Evolutionary conservation across 768 basidiomycete genomes (phyloP), one percentile per base, ranked within the genome.

Genomic region (Tulasnella sp.): DNA sequence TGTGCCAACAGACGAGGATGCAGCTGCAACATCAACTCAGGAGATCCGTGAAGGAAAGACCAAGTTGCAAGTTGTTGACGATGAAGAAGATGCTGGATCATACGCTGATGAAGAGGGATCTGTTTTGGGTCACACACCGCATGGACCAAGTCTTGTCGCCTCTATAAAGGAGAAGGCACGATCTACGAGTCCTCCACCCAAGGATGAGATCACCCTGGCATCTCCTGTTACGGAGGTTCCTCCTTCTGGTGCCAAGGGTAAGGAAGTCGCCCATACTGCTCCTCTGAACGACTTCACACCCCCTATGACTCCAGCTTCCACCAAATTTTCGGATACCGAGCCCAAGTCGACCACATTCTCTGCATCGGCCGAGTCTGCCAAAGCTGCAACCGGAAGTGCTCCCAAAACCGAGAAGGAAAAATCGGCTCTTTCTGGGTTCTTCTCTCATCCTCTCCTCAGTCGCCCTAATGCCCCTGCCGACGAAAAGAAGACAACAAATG

Each of bases 271-370:
- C 39, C 39, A 40, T 5, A 16, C 7, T 13, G 43, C 16, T n/a
- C 6, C 43, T n/a, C 24, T 45, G 16, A 22, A 20, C 15, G 40
- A 51, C 40, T 51, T 51, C 13, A 51, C 49, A 22, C 49, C 49
- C 20, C 49, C 49, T n/a, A 51, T 51, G 4, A 51, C 49, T 27
- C 49, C 49, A 13, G 49, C 41, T 19, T 41, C 49, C 40, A 24
- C 13, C 2, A 51, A 51, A 20, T 51, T 51, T 42, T 42, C 49
- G 28, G 19, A 19, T n/a, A n/a, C n/a, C n/a, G n/a, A n/a, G n/a
- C n/a, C n/a, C n/a, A n/a, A n/a, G n/a, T n/a, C n/a, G n/a, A n/a
- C n/a, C n/a, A n/a, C n/a, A n/a, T n/a, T n/a, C n/a, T n/a, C n/a
- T n/a, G n/a, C n/a, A n/a, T n/a, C n/a, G n/a, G n/a, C n/a, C n/a